Evolutionary conservation across 139 green algal genomes (phyloP).

Genomic region (Pleodorina starrii): DNA sequence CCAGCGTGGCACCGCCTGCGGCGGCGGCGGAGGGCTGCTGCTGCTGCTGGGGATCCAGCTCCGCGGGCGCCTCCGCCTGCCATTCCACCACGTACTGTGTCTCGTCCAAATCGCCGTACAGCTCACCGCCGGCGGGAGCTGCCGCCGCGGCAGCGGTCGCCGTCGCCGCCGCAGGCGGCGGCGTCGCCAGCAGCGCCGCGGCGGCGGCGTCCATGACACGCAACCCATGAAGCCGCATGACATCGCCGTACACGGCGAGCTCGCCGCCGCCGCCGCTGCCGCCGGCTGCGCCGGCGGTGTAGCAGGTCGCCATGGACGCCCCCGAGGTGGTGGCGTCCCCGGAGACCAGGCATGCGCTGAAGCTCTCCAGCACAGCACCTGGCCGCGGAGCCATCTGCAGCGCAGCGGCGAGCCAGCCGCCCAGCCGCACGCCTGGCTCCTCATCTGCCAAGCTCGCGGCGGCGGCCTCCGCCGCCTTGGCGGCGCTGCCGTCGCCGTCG

Average conservation of each 20-base stretch:
- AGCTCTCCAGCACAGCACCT: not conserved
- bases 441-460: not conserved
- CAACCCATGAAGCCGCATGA: not conserved
- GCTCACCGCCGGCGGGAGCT: no score
- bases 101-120: not conserved
- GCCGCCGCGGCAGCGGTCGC: not conserved
- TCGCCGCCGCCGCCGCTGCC: not conserved
- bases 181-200: not conserved
- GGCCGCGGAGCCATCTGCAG: not conserved
- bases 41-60: not conserved
- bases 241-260: not conserved
- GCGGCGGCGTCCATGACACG: not conserved
- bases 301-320: no score
- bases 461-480: no score
- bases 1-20: not conserved
- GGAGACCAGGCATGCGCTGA: slow-evolving; percentile 1
- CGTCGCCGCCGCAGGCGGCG: not conserved
- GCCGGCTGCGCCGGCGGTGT: no score
- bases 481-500: no score
- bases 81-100: slow-evolving; percentile 12
- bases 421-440: not conserved
- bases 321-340: no score
- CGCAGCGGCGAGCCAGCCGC: not conserved
- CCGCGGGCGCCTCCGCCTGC: not conserved
- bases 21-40: no score